Evolutionary conservation across 495 filamentous ascomycete species (phyloP).

Genomic region (Friedmanniomyces simplex): DNA sequence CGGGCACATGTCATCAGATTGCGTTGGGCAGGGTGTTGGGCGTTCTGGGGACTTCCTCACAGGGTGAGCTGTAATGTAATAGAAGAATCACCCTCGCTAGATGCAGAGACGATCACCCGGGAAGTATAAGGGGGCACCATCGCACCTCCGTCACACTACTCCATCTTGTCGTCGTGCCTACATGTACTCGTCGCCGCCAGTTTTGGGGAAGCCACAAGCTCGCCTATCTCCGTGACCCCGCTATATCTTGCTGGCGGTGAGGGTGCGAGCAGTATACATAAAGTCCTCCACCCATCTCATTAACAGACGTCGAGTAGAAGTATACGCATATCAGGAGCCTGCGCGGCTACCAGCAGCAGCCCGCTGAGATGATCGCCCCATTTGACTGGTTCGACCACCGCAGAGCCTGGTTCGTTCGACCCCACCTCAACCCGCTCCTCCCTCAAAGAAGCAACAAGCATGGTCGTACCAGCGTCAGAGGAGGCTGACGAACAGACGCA

Average conservation of each 20-base stretch:
- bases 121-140: not conserved
- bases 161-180: too few species aligned
- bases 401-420: slow-evolving; percentile 39
- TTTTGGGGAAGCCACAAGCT: not conserved
- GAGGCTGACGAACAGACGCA: slow-evolving; percentile 28
- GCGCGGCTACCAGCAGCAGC: not conserved
- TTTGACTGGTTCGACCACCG: slow-evolving; percentile 52
- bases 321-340: not conserved
- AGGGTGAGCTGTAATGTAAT: not conserved
- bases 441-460: not conserved
- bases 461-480: not conserved
- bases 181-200: too few species aligned
- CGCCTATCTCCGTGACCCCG: too few species aligned
- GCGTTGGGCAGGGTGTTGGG: not conserved
- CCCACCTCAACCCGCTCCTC: slow-evolving; percentile 6
- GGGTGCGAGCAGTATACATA: not conserved
- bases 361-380: slow-evolving; percentile 41
- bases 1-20: not conserved
- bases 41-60: not conserved
- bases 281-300: not conserved
- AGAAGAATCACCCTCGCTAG: not conserved
- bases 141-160: not conserved
- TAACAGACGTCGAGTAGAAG: not conserved
- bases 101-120: not conserved
- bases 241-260: too few species aligned